These are phyloP conservation scores for Thielaviopsis euricoi DNA, from an alignment of 2,329 filamentous ascomycete species.

Conservation along the genomic window DNA sequence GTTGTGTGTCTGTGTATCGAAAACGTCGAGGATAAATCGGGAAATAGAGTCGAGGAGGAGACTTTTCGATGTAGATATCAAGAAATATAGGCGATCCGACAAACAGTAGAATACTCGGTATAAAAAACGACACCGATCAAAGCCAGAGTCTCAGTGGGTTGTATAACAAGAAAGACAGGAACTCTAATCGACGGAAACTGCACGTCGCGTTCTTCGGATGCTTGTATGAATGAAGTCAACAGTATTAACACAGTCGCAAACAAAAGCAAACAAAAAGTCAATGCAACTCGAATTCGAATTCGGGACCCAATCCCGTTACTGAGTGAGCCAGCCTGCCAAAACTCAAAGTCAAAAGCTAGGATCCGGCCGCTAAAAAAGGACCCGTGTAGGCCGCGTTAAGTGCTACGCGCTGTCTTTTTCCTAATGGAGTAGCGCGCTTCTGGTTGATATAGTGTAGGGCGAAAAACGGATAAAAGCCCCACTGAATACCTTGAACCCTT, in stretches of 20 bases:
- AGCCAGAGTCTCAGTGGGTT: background rate
- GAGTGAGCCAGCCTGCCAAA: background rate
- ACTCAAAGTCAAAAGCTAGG: background rate
- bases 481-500: background rate
- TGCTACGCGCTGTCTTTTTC: conserved; percentile 7
- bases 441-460: too few relatives aligned
- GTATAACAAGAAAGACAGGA: background rate
- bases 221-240: background rate
- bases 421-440: background rate
- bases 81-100: background rate
- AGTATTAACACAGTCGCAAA: background rate
- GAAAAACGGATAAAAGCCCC: background rate
- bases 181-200: too few relatives aligned
- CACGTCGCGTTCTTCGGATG: background rate
- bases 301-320: background rate
- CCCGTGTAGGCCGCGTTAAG: conserved; percentile 11
- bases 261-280: background rate
- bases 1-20: conserved; percentile 7
- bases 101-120: background rate
- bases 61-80: background rate
- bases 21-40: background rate
- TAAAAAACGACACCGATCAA: background rate
- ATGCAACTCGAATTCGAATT: background rate
- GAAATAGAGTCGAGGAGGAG: background rate
- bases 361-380: conserved; percentile 8